Evolutionary conservation across 768 basidiomycete species (phyloP).

Genomic region (Crucibulum laeve): DNA sequence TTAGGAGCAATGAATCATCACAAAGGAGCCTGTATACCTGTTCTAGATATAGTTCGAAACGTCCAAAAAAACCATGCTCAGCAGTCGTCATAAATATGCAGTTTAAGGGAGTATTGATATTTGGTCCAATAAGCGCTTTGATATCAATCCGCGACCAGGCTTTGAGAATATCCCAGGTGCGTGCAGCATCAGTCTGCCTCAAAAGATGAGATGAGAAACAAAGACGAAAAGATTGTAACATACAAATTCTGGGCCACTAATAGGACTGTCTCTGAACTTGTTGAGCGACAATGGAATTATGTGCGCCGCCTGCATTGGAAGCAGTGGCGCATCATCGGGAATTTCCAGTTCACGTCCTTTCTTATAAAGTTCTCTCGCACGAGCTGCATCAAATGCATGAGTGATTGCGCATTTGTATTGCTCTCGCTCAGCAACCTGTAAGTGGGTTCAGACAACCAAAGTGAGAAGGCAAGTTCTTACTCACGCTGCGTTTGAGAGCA

Average conservation of each 20-base stretch:
- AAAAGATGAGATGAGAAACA: slow-evolving; percentile 2
- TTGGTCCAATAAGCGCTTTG: slow-evolving; percentile 3
- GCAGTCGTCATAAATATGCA: slow-evolving; percentile 10
- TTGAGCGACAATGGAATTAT: slow-evolving; percentile 12
- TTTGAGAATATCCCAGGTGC: slow-evolving; percentile 8
- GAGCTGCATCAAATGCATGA: slow-evolving; percentile 6
- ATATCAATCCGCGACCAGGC: slow-evolving; percentile 12
- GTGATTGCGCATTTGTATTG: slow-evolving; percentile 13
- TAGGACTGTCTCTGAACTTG: slow-evolving; percentile 6
- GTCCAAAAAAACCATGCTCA: slow-evolving; percentile 4
- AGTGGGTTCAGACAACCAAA: background rate
- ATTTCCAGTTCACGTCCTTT: slow-evolving; percentile 4
- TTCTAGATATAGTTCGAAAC: slow-evolving; percentile 10
- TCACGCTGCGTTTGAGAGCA: background rate
- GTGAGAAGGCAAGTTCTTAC: background rate
- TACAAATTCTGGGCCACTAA: slow-evolving; percentile 5
- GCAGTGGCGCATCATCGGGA: slow-evolving; percentile 1
- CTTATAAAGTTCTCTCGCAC: background rate
- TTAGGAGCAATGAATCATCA: background rate
- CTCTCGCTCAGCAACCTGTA: slow-evolving; percentile 11
- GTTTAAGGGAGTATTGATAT: slow-evolving; percentile 13
- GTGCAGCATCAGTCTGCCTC: slow-evolving; percentile 4
- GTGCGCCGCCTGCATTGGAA: slow-evolving; percentile 8
- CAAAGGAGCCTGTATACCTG: background rate
- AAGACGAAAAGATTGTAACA: background rate